Conservation (phyloP, 129 eudicot genomes). For the Lonicera japonica region DNA sequence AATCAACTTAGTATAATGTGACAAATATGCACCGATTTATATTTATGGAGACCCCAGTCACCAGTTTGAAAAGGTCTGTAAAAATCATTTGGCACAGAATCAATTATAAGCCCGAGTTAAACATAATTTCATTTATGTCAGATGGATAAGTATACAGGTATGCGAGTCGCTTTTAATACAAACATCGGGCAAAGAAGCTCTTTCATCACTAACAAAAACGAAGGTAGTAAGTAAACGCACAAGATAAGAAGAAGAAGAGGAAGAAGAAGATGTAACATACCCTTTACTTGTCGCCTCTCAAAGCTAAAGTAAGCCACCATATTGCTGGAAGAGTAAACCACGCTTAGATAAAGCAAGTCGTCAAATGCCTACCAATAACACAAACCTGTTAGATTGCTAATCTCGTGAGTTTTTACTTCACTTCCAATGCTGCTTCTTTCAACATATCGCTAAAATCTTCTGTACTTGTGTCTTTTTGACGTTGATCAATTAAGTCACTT, state of each 20-base stretch:
- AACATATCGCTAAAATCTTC: slow-evolving; percentile 16
- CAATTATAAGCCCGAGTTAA: no score
- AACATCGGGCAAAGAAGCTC: not conserved
- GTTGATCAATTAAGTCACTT: slow-evolving; percentile 34
- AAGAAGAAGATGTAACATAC: not conserved
- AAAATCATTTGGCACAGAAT: no score
- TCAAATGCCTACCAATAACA: not conserved
- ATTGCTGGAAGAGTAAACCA: not conserved
- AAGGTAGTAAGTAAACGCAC: no score
- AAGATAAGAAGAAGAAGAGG: not conserved
- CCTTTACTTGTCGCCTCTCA: not conserved
- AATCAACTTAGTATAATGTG: no score
- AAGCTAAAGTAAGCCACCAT: not conserved
- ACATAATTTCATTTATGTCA: not conserved
- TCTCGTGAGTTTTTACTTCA: not conserved
- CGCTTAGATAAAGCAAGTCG: not conserved
- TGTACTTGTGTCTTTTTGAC: slow-evolving; percentile 18
- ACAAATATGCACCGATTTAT: no score
- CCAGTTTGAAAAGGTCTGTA: no score
- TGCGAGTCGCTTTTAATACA: not conserved
- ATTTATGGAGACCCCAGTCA: no score
- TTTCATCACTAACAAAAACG: no score
- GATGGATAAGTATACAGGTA: not conserved
- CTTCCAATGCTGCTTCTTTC: slow-evolving; percentile 25
- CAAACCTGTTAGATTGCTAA: not conserved